Conservation (phyloP, 768 basidiomycete species). For the Scleroderma citrinum region DNA sequence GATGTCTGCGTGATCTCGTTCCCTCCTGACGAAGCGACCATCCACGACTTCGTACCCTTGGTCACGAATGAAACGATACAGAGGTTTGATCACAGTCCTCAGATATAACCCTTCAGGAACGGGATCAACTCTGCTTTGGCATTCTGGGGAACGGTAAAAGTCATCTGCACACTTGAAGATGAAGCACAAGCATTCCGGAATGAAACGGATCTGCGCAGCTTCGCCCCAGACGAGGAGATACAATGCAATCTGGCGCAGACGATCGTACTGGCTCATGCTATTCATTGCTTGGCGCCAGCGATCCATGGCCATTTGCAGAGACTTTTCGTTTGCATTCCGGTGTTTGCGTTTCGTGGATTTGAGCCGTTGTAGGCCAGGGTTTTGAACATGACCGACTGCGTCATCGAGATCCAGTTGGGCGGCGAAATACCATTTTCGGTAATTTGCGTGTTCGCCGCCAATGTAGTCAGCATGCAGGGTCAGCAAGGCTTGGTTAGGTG, state of each 20-base stretch:
- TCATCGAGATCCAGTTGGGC: constrained; percentile 98
- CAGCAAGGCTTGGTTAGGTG: constrained; percentile 89
- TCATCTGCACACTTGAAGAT: constrained; percentile 99
- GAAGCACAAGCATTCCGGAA: constrained; percentile 96
- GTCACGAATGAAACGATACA: constrained; percentile 95
- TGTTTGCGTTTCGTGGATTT: constrained; percentile 62
- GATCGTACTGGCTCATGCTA: constrained; percentile 97
- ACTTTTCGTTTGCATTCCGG: constrained; percentile 53
- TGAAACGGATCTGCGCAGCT: constrained; percentile 93
- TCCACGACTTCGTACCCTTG: constrained; percentile 97
- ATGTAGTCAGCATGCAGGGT: constrained; percentile 99
- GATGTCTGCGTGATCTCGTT: constrained; percentile 88
- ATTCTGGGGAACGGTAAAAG: constrained; percentile 98
- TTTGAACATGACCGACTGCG: constrained; percentile 87
- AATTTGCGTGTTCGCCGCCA: constrained; percentile 96
- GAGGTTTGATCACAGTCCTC: constrained; percentile 81
- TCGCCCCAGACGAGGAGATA: constrained; percentile 98
- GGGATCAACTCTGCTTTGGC: constrained; percentile 86
- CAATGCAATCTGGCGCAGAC: constrained; percentile 91
- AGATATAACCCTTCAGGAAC: constrained; percentile 96
- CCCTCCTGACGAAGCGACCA: constrained; percentile 89
- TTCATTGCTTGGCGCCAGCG: constrained; percentile 98
- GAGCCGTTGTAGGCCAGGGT: constrained; percentile 84
- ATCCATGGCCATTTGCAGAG: constrained; percentile 77
- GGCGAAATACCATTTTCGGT: constrained; percentile 99